phyloP scores from a whole-genome alignment of 257 asterid genomes.

The Verbascum thapsus region DNA sequence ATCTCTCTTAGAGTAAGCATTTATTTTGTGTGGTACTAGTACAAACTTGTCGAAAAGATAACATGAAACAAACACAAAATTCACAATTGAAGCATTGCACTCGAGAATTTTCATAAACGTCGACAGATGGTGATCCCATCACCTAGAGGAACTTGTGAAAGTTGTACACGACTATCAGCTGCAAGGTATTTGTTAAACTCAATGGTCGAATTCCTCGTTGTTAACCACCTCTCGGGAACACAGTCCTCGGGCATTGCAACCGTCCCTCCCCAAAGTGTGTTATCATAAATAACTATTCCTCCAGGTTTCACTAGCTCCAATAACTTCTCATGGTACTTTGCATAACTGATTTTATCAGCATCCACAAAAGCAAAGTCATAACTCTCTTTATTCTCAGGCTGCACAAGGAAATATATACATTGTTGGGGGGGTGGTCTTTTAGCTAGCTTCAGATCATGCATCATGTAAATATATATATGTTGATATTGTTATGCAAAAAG shows the following conservation, averaged over 20 bases:
- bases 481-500: not conserved
- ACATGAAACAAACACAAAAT: too few species aligned
- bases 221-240: constrained; percentile 20
- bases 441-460: too few species aligned
- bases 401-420: constrained; percentile 8
- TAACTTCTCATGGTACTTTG: constrained; percentile 52
- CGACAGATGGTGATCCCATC: constrained; percentile 59
- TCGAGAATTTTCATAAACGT: constrained; percentile 33
- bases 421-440: too few species aligned
- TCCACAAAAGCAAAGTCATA: constrained; percentile 65
- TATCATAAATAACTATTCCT: constrained; percentile 53
- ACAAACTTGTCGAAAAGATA: too few species aligned
- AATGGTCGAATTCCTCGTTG: not conserved
- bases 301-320: constrained; percentile 51
- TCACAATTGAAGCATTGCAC: too few species aligned
- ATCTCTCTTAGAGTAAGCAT: too few species aligned
- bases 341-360: constrained; percentile 47
- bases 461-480: not conserved
- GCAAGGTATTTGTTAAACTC: constrained; percentile 50
- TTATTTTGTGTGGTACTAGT: too few species aligned
- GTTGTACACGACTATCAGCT: constrained; percentile 43
- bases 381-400: constrained; percentile 34
- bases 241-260: constrained; percentile 38
- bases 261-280: constrained; percentile 56
- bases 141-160: constrained; percentile 53